phyloP scores from a whole-genome alignment of 2,329 filamentous ascomycete species.

The Claviceps citrina region DNA sequence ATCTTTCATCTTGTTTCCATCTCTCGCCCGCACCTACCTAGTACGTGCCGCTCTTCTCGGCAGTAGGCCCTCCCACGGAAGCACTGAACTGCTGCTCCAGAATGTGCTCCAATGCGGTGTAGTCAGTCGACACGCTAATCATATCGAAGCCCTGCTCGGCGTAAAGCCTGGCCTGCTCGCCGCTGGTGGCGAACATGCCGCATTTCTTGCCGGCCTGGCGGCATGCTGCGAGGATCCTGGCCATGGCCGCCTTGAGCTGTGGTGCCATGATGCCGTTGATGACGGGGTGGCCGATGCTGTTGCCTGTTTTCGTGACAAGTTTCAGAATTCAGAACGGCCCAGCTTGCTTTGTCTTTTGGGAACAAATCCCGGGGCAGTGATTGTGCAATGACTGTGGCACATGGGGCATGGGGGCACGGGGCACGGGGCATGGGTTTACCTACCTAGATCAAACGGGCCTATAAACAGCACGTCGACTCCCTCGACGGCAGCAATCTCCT shows the following conservation, averaged over 20 bases:
- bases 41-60: slow-evolving; percentile 26
- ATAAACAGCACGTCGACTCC: slow-evolving; percentile 50
- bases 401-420: too few species aligned
- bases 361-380: too few species aligned
- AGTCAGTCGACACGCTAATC: slow-evolving; percentile 43
- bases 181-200: slow-evolving; percentile 42
- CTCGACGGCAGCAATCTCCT: slow-evolving; percentile 44
- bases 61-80: slow-evolving; percentile 26
- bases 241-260: slow-evolving; percentile 43
- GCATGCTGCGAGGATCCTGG: slow-evolving; percentile 40
- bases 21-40: slow-evolving; percentile 14
- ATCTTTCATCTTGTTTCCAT: too few species aligned
- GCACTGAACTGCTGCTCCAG: slow-evolving; percentile 31
- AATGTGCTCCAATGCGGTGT: slow-evolving; percentile 30
- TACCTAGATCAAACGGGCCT: slow-evolving; percentile 49
- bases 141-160: slow-evolving; percentile 45
- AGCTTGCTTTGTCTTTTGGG: too few species aligned
- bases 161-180: slow-evolving; percentile 39
- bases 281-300: slow-evolving; percentile 47
- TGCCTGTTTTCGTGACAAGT: too few species aligned
- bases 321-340: too few species aligned
- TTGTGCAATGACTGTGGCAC: too few species aligned
- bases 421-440: too few species aligned
- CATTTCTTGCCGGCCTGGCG: slow-evolving; percentile 49
- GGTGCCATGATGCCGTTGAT: slow-evolving; percentile 42